Base-by-base conservation (phyloP, 148 eudicot genomes). In the Nyssa sinensis region DNA sequence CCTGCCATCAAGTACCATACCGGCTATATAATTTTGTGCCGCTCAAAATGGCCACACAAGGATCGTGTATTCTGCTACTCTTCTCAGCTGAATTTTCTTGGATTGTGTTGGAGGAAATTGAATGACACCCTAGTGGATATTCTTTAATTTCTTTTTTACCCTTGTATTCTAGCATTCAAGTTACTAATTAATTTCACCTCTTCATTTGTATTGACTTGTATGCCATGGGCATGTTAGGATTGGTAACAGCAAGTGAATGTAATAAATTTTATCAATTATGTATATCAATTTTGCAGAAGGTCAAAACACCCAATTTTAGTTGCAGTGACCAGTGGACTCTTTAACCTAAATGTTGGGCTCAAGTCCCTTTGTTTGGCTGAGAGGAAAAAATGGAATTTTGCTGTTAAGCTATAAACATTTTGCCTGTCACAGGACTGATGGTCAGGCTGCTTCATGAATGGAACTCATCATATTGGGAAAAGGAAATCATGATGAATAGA, bases 1-100 rank as follows among this genome's bases (percentile, higher is more conserved):
- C 58, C 31, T 35, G 7, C 60, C 58, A 29, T 21, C 25, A 33
- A 47, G 62, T 47, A 69, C 59, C 63, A 16, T 62, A 25, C 28
- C 25, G 7, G 57, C 41, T 37, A 47, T 64, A 33, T 37, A 66
- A 19, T 57, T 78, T 75, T 61, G 28, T 39, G 71, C 57, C 32
- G 71, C 80, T 28, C 57, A 27, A 37, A 1, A 39, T 41, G 75
- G 35, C 66, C 66, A 28, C 34, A 19, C 14, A 71, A 10, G 27
- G 27, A 61, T 61, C 17, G 9, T 39, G 27, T 35, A 27, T 17
- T 14, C 5, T 24, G 16, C 25, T 28, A 10, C 25, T 28, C 23
- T 3, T 35, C 2, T 71, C 31, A 25, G 8, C 58, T 35, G 21
- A 70, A 3, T 24, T 44, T 58, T 24, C 19, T 25, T 59, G 53